Conservation (phyloP, 108 stramenopile species). For the Mayamaea pseudoterrestris region DNA sequence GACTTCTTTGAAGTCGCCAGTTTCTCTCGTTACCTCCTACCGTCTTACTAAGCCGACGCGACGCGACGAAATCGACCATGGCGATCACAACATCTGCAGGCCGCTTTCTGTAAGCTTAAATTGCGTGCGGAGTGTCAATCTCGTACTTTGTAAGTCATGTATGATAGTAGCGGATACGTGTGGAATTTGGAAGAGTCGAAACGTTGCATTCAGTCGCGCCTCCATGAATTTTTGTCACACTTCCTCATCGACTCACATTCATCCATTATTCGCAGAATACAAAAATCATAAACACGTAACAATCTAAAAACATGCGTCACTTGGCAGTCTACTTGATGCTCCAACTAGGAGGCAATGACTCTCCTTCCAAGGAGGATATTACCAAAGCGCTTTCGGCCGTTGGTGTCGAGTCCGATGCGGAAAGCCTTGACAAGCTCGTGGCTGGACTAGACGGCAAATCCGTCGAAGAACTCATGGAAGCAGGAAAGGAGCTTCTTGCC, state of each 20-base stretch:
- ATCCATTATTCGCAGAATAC: neutral
- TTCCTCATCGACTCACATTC: neutral
- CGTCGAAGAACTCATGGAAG: conserved; percentile 67
- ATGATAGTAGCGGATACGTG: neutral
- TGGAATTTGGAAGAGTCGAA: neutral
- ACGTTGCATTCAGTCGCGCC: neutral
- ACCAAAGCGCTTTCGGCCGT: conserved; percentile 75
- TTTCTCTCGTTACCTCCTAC: conserved; percentile 2
- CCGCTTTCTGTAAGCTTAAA: conserved; percentile 3
- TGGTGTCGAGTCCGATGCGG: conserved; percentile 84
- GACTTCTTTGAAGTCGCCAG: too few species aligned
- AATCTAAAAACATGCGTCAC: conserved; percentile 72
- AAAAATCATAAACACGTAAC: neutral
- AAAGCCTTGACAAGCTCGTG: conserved; percentile 45
- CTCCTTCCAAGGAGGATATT: conserved; percentile 90
- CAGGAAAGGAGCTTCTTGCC: conserved; percentile 78
- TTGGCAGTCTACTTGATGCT: conserved; percentile 92
- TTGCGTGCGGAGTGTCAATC: conserved; percentile 1
- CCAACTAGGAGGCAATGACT: conserved; percentile 88
- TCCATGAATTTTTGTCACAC: neutral
- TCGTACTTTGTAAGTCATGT: neutral
- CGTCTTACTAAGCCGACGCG: neutral
- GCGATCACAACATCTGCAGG: conserved; percentile 1
- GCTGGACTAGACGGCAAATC: conserved; percentile 93
- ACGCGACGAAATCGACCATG: neutral